phyloP scores from a whole-genome alignment of 2,329 filamentous ascomycete species.

The Aspergillus awamori region DNA sequence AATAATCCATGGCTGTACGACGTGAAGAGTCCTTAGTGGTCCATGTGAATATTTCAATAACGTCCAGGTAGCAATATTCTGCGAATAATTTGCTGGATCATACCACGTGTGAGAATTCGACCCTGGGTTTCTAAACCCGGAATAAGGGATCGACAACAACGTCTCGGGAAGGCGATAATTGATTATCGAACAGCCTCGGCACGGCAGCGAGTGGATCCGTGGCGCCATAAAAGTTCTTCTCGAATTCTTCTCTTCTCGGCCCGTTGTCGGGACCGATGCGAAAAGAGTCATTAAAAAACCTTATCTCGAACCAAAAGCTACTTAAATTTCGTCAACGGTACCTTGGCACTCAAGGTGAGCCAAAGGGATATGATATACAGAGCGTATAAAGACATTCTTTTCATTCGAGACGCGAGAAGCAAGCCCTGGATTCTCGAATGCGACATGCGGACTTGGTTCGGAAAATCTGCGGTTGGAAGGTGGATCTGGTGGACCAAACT shows the following conservation, averaged over 20 bases:
- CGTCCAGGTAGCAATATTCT: not conserved
- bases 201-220: not conserved
- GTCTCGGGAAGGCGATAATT: not conserved
- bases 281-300: not conserved
- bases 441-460: not conserved
- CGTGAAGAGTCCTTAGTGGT: no score
- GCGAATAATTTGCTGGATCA: not conserved
- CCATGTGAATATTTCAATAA: no score
- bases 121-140: not conserved
- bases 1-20: not conserved
- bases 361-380: not conserved
- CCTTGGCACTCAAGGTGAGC: not conserved
- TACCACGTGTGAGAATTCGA: not conserved
- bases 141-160: not conserved
- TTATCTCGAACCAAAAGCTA: not conserved
- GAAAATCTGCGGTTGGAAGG: not conserved
- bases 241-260: constrained; percentile 4
- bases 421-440: not conserved
- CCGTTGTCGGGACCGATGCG: not conserved
- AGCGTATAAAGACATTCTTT: not conserved
- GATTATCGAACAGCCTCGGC: not conserved
- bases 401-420: not conserved
- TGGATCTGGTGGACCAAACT: not conserved
- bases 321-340: not conserved
- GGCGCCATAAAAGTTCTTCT: not conserved